Evolutionary conservation across 345 rosid species (phyloP), one percentile per base, ranked within the genome.

Genomic region (Conringia planisiliqua): DNA sequence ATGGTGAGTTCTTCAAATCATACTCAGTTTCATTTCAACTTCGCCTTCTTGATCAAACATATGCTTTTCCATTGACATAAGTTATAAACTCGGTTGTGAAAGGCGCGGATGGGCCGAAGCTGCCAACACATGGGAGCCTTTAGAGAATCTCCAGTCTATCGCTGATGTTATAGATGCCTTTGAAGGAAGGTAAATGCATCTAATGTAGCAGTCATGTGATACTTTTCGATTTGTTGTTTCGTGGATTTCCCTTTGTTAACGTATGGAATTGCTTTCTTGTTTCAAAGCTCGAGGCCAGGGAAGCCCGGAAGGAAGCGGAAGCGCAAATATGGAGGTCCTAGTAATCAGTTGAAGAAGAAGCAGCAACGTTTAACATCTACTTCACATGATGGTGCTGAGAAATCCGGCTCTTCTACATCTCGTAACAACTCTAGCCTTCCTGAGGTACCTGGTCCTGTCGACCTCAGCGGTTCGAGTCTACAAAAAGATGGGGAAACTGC

Each of bases 71-170:
- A 29, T 74, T 68, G 68, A 69, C 68, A 12, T 71, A 59, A 75
- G 70, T 59, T 68, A 48, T 71, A 68, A 60, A 57, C 66, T 78
- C 68, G 60, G 29, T 27, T 57, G 18, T 74, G 74, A 43, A 87
- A 96, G 99, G 99, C 96, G 98, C 14, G 97, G 93, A 29, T 96
- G 99, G 99, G 93, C 99, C 0, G 98, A 92, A 75, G 83, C 95
- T 3, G 84, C 95, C 3, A 96, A 96, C 78, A 96, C 99, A 18
- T 96, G 99, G 99, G 99, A 96, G 83, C 99, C 99, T 18, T 50
- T 90, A 47, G 97, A 89, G 89, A 96, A 96, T 78, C 90, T 96
- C 27, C 86, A 79, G 77, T 85, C 96, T n/a, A 90, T 96, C 79
- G 83, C 90, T 32, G 99, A 96, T 82, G 93, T 96, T 75, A 86